Conservation (phyloP, 495 filamentous ascomycete genomes). For the Aspergillus sclerotioniger region DNA sequence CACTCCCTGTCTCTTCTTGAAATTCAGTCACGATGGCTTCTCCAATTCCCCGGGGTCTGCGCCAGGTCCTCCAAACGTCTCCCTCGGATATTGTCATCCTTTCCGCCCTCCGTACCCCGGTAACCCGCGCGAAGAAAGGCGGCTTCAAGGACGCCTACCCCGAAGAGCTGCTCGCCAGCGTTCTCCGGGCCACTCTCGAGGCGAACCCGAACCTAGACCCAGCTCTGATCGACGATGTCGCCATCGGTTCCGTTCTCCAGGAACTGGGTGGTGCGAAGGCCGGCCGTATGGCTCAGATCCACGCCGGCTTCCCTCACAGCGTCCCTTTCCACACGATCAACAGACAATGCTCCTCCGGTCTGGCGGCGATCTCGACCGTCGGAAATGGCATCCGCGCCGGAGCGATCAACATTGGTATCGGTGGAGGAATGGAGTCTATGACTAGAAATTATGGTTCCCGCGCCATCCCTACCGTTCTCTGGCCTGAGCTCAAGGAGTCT, state of each 20-base stretch:
- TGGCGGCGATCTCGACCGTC: conserved; percentile 70
- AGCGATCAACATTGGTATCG: conserved; percentile 75
- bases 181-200: conserved; percentile 78
- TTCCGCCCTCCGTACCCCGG: conserved; percentile 80
- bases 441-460: conserved; percentile 79
- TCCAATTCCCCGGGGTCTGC: conserved; percentile 62
- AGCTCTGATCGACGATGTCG: conserved; percentile 70
- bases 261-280: conserved; percentile 91
- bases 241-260: conserved; percentile 82
- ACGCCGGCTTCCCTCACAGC: conserved; percentile 70
- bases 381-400: conserved; percentile 69
- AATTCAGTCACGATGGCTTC: conserved; percentile 43
- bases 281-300: conserved; percentile 84
- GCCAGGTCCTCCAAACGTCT: conserved; percentile 74
- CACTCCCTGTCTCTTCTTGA: neutral
- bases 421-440: conserved; percentile 93
- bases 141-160: conserved; percentile 85
- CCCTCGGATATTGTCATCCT: conserved; percentile 85
- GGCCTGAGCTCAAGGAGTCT: conserved; percentile 66
- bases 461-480: conserved; percentile 81
- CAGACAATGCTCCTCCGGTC: conserved; percentile 75
- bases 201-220: conserved; percentile 74
- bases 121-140: conserved; percentile 79
- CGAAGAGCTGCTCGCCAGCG: conserved; percentile 78
- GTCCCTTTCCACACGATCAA: conserved; percentile 84